Evolutionary conservation across 2,329 filamentous ascomycete species (phyloP).

Genomic region (Seiridium unicorne): DNA sequence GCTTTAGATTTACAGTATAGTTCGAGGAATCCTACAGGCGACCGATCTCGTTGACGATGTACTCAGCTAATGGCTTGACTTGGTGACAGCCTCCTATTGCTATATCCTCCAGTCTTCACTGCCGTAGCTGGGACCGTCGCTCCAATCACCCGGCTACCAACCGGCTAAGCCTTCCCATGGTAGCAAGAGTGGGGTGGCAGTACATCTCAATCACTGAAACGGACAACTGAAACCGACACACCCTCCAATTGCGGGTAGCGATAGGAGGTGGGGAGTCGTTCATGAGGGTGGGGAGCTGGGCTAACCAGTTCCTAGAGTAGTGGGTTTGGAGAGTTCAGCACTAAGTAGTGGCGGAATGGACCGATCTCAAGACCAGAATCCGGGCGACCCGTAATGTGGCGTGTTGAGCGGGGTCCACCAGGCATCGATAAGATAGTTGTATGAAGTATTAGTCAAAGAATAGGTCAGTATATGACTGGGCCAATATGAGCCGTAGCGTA

Average conservation of each 20-base stretch:
- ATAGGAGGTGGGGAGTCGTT: no score
- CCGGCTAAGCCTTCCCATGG: no score
- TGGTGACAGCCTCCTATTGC: background rate
- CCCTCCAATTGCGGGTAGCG: no score
- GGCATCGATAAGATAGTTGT: background rate
- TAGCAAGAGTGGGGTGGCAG: background rate
- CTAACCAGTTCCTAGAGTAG: background rate
- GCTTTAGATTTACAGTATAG: background rate
- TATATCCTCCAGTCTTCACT: background rate
- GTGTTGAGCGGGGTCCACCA: background rate
- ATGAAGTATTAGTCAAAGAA: background rate
- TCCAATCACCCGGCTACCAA: no score
- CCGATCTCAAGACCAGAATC: background rate
- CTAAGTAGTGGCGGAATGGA: background rate
- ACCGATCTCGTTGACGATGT: background rate
- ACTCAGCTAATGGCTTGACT: background rate
- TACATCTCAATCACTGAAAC: no score
- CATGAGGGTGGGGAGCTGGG: no score
- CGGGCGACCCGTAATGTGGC: background rate
- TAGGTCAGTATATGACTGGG: background rate
- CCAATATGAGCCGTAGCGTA: background rate
- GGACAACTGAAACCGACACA: no score
- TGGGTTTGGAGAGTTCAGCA: background rate
- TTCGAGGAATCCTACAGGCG: background rate
- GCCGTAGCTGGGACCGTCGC: background rate